These are phyloP conservation scores for Aspergillus ostianus DNA, from an alignment of 495 filamentous ascomycete genomes.

Conservation along the genomic window DNA sequence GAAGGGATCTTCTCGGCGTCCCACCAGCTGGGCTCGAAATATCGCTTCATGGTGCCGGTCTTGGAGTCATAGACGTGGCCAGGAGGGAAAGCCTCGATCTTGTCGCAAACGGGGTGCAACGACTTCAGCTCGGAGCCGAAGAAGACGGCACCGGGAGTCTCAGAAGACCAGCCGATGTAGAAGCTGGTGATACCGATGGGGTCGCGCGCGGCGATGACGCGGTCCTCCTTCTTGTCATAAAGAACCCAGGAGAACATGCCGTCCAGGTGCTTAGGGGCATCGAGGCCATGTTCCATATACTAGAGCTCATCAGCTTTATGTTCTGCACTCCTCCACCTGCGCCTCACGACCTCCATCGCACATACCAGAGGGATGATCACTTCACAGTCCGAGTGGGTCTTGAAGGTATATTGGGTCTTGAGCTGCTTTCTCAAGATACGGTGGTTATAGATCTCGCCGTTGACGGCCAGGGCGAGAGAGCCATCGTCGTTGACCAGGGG, in stretches of 20 bases:
- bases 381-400: conserved; percentile 97
- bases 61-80: conserved; percentile 94
- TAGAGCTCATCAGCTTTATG: conserved; percentile 39
- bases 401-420: conserved; percentile 82
- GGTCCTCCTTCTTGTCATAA: conserved; percentile 89
- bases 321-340: neutral
- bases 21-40: conserved; percentile 93
- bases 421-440: conserved; percentile 82
- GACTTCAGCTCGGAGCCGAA: conserved; percentile 98
- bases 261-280: conserved; percentile 91
- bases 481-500: conserved; percentile 89
- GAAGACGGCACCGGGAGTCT: conserved; percentile 80
- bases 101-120: conserved; percentile 89
- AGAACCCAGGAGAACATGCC: conserved; percentile 99
- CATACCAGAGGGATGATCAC: conserved; percentile 95
- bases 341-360: conserved; percentile 6
- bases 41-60: conserved; percentile 75
- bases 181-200: conserved; percentile 97
- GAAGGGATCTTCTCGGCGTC: conserved; percentile 74
- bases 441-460: conserved; percentile 99
- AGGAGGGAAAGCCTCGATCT: conserved; percentile 90
- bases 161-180: conserved; percentile 86
- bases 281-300: conserved; percentile 90
- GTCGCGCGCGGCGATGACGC: conserved; percentile 89
- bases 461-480: conserved; percentile 88